Base-by-base conservation (phyloP, 2,329 filamentous ascomycete genomes). In the Aschersonia sp. region DNA sequence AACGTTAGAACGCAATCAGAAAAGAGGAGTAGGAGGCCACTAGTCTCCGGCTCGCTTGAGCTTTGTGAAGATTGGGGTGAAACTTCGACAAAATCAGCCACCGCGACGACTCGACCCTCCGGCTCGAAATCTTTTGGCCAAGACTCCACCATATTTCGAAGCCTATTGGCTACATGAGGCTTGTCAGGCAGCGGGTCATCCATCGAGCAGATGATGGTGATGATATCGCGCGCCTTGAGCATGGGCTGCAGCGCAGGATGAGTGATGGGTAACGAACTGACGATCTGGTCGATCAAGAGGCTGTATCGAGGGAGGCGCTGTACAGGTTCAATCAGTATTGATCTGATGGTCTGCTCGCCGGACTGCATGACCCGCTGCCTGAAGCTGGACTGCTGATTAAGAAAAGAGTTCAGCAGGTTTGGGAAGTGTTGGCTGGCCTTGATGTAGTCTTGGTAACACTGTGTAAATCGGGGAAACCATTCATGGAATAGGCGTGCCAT, bases 131-230 rank as follows among this genome's bases (percentile, higher is more conserved):
- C 75, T 29, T 68, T 59, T 1, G 87, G 87, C 87, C 87, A 94
- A 43, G 75, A 78, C 56, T 86, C 79, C 42, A 94, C 76, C 62
- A 92, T 76, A 53, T 83, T 82, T 52, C 82, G 81, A 44, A 96
- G 68, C 42, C 85, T 80, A 54, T 80, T 83, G 35, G 83, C 76
- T 43, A 87, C 72, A 54, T 86, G 84, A 8, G 81, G 80, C 55
- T 87, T 85, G 57, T 87, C 83, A 4, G 70, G 77, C 56, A 63
- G 71, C 57, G 58, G 85, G 60, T 68, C 85, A 57, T 96, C 90
- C 67, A 96, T 82, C 12, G 90, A 94, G 64, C 92, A 98, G 42
- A 98, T 98, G 47, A 94, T 92, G 22, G 89, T 88, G 54, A 98
- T 88, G 47, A 95, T 85, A 61, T 97, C 92, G 54, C 90, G 78